phyloP scores from a whole-genome alignment of 1,139 yeast genomes.

The Geotrichum macrosporum region DNA sequence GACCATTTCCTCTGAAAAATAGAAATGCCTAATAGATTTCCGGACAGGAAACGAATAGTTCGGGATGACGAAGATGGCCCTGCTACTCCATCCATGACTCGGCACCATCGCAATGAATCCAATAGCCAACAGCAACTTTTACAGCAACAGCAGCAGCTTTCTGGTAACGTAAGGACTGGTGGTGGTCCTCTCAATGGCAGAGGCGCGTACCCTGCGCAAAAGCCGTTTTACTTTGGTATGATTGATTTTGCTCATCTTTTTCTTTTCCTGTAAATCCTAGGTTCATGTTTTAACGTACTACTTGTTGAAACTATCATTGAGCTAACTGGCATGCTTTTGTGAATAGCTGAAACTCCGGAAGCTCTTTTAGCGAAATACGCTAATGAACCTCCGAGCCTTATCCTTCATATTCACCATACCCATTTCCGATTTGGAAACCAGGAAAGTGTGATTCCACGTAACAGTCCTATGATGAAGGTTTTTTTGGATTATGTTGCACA shows the following conservation, averaged over 20 bases:
- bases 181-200: too few relatives aligned
- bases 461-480: constrained; percentile 65
- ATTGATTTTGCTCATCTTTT: too few relatives aligned
- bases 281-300: too few relatives aligned
- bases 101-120: constrained; percentile 2
- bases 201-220: constrained; percentile 15
- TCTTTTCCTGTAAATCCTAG: too few relatives aligned
- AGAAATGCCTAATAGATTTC: constrained; percentile 24
- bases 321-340: constrained; percentile 26
- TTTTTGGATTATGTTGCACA: constrained; percentile 74
- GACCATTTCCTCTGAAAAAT: too few relatives aligned
- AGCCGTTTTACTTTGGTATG: constrained; percentile 17
- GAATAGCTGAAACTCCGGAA: constrained; percentile 65
- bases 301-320: constrained; percentile 23
- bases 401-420: constrained; percentile 83
- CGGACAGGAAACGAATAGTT: constrained; percentile 33
- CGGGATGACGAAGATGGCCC: constrained; percentile 32
- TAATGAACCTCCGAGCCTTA: constrained; percentile 74
- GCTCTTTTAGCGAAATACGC: constrained; percentile 75
- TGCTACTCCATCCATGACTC: constrained; percentile 7
- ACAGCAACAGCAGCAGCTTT: constrained; percentile 28
- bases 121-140: constrained; percentile 26
- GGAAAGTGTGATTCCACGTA: constrained; percentile 77
- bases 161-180: not conserved
- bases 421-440: constrained; percentile 77